A percentile compares a stretch with the other conserved stretches of the same genome.
Evolutionary conservation across 2,329 filamentous ascomycete species (phyloP).

Genomic region (Ceratocystiopsis sp.): DNA sequence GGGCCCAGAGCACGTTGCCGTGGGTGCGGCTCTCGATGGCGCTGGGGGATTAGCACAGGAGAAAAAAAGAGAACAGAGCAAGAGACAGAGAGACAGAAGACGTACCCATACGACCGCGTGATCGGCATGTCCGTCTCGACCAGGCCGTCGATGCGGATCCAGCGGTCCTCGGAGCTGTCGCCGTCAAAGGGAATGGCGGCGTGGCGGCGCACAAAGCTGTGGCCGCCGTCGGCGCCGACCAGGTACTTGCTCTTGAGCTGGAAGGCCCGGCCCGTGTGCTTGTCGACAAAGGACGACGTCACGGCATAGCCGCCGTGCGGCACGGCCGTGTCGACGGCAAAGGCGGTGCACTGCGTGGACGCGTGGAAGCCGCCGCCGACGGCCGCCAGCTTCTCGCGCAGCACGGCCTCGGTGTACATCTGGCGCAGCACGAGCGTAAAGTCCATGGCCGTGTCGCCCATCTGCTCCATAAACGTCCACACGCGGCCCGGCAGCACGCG

Average conservation of each 20-base stretch:
- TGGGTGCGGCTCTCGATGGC: constrained; percentile 30
- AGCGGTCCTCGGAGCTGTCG: constrained; percentile 30
- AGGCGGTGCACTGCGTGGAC: constrained; percentile 19
- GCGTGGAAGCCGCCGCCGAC: constrained; percentile 20
- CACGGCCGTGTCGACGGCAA: constrained; percentile 36
- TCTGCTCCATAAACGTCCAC: constrained; percentile 35
- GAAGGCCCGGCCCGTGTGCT: constrained; percentile 54
- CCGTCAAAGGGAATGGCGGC: constrained; percentile 32
- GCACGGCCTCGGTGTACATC: constrained; percentile 36
- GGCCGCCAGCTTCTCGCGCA: constrained; percentile 22
- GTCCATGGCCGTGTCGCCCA: constrained; percentile 32
- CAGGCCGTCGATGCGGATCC: constrained; percentile 35
- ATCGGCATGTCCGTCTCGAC: constrained; percentile 32
- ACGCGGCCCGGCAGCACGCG: constrained; percentile 24
- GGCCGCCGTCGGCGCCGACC: constrained; percentile 33
- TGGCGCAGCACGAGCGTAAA: constrained; percentile 37
- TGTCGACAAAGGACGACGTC: constrained; percentile 65
- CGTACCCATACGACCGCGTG: constrained; percentile 24
- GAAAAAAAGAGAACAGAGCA: too few species aligned
- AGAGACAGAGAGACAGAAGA: too few species aligned
- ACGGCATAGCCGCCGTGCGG: constrained; percentile 87
- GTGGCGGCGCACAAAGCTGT: constrained; percentile 27
- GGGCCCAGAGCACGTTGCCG: constrained; percentile 37
- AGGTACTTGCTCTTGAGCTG: constrained; percentile 48
- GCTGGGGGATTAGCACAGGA: constrained; percentile 11